phyloP scores from a whole-genome alignment of 192 early-diverging fungal genomes.

The Rhizoclosmatium globosum region DNA sequence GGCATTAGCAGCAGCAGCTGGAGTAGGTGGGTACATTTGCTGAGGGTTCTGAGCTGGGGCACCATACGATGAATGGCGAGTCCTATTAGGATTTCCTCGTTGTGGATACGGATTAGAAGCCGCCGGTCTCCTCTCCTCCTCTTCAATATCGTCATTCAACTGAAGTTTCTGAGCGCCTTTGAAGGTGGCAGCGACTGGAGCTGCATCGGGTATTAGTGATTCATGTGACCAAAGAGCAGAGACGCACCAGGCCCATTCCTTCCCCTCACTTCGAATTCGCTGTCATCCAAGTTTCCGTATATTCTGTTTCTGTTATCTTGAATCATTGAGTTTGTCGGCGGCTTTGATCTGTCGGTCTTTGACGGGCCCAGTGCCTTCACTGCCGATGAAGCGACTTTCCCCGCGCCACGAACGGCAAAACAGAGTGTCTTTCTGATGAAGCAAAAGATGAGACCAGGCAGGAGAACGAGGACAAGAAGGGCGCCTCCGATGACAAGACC shows the following conservation, averaged over 20 bases:
- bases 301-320: not conserved
- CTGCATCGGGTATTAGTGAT: not conserved
- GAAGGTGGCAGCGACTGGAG: conserved; percentile 1
- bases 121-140: not conserved
- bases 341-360: not conserved
- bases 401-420: not conserved
- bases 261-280: not conserved
- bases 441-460: conserved; percentile 24
- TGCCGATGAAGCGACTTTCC: not conserved
- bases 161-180: conserved; percentile 7
- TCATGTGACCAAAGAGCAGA: not conserved
- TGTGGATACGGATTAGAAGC: not conserved
- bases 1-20: not conserved
- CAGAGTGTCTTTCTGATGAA: conserved; percentile 3
- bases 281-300: not conserved
- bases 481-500: conserved; percentile 25
- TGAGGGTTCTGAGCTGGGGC: not conserved
- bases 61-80: not conserved
- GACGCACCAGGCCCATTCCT: conserved; percentile 1
- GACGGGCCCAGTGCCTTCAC: not conserved
- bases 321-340: not conserved
- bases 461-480: conserved; percentile 10
- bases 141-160: not conserved
- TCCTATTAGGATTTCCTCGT: not conserved
- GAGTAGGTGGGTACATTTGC: not conserved